Percentiles rank a stretch among this genome's conserved stretches.
Evolutionary conservation across 257 asterid species (phyloP).

Genomic region (Datura wrightii): DNA sequence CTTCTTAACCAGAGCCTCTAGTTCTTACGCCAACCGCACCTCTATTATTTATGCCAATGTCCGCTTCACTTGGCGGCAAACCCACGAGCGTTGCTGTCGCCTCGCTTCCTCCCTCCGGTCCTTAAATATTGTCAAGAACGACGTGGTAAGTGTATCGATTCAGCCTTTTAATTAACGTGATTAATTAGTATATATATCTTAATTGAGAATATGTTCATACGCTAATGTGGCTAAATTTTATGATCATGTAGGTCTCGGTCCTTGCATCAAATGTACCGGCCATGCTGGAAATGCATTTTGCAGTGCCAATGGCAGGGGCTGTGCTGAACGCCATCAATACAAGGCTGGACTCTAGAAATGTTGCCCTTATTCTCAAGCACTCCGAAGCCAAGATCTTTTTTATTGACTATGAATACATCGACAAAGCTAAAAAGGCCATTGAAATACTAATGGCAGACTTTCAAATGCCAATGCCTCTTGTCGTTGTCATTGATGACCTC

Average conservation of each 20-base stretch:
- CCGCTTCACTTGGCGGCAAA: conserved; percentile 73
- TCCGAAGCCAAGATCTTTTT: conserved; percentile 75
- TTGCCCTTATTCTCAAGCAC: conserved; percentile 74
- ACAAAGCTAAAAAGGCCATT: conserved; percentile 58
- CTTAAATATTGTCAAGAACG: conserved; percentile 55
- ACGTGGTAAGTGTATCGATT: conserved; percentile 58
- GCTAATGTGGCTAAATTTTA: background rate
- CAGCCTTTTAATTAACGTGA: background rate
- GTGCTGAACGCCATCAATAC: conserved; percentile 80
- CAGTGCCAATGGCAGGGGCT: conserved; percentile 96
- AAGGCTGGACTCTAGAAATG: conserved; percentile 62
- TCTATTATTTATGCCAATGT: conserved; percentile 60
- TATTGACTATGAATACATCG: conserved; percentile 62
- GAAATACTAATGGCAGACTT: conserved; percentile 40
- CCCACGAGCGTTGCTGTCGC: conserved; percentile 72
- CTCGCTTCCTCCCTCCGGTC: conserved; percentile 74
- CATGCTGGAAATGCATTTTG: conserved; percentile 84
- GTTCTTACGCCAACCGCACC: conserved; percentile 55
- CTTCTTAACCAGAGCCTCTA: conserved; percentile 70
- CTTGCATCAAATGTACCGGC: conserved; percentile 90
- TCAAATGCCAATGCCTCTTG: conserved; percentile 46
- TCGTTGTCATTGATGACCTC: conserved; percentile 69
- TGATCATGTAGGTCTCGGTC: conserved; percentile 63
- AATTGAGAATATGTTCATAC: background rate
- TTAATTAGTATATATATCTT: background rate